Evolutionary conservation across 208 protist species (phyloP).

Genomic region (Trypanosoma brucei): DNA sequence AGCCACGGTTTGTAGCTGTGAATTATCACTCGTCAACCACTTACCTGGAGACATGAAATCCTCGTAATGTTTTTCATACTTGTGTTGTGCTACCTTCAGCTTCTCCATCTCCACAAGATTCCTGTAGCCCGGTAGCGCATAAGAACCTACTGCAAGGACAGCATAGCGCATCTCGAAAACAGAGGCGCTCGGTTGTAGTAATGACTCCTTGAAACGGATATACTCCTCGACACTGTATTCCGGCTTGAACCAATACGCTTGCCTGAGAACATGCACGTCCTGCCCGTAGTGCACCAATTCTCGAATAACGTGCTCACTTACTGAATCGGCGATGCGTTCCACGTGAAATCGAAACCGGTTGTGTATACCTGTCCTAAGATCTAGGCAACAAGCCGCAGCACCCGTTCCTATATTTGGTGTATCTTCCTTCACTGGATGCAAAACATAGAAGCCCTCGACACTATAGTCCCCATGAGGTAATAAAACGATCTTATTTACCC

Average conservation of each 20-base stretch:
- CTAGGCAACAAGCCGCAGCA: conserved; percentile 79
- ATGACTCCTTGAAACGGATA: conserved; percentile 84
- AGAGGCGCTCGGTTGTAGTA: conserved; percentile 81
- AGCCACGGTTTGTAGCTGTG: conserved; percentile 68
- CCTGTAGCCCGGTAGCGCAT: conserved; percentile 57
- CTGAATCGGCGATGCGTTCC: conserved; percentile 81
- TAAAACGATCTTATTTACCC: conserved; percentile 58
- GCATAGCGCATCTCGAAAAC: conserved; percentile 86
- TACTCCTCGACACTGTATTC: conserved; percentile 90
- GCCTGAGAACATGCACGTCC: conserved; percentile 76
- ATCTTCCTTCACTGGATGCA: conserved; percentile 60
- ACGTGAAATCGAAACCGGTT: conserved; percentile 89
- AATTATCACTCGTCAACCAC: conserved; percentile 75
- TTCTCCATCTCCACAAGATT: conserved; percentile 87
- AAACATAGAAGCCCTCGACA: conserved; percentile 76
- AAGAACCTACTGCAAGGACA: conserved; percentile 51
- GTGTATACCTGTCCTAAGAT: conserved; percentile 86
- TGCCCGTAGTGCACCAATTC: conserved; percentile 84
- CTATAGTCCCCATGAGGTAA: conserved; percentile 82
- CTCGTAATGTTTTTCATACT: conserved; percentile 87
- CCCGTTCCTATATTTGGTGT: conserved; percentile 80
- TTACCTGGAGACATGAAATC: conserved; percentile 78
- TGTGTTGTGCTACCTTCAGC: conserved; percentile 84
- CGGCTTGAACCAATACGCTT: conserved; percentile 81
- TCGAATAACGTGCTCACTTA: conserved; percentile 80